Evolutionary conservation across 2,329 filamentous ascomycete genomes (phyloP).

Genomic region (Sporothrix mexicana): DNA sequence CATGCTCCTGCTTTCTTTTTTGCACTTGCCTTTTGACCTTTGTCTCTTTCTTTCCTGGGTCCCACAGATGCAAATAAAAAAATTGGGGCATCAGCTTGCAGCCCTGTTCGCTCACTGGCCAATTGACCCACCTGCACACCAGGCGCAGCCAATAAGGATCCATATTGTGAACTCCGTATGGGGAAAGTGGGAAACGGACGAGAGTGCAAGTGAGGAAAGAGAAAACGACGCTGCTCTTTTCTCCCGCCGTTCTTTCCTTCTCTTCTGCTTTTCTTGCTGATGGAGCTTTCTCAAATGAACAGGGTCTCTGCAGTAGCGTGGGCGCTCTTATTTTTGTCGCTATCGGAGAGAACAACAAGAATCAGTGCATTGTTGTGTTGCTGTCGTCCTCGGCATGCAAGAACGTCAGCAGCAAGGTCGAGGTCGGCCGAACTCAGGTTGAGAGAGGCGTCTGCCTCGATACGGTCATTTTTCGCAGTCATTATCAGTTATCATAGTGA

Average conservation of each 20-base stretch:
- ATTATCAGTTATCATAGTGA: too few species aligned
- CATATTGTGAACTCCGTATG: conserved; percentile 13
- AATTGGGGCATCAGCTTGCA: conserved; percentile 5
- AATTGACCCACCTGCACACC: conserved; percentile 15
- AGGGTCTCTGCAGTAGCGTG: conserved; percentile 24
- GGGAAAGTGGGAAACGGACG: conserved; percentile 18
- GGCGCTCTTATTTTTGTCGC: not conserved
- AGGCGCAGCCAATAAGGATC: not conserved
- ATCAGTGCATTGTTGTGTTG: not conserved
- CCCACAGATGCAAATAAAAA: conserved; percentile 20
- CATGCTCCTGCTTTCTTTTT: not conserved
- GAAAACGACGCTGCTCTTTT: conserved; percentile 3
- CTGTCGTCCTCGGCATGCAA: not conserved
- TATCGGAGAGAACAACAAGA: too few species aligned
- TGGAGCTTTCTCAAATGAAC: conserved; percentile 9
- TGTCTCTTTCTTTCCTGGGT: not conserved
- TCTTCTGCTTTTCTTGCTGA: not conserved
- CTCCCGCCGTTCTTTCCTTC: conserved; percentile 17
- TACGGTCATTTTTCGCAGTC: too few species aligned
- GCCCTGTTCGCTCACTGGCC: conserved; percentile 30
- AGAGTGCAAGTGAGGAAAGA: not conserved
- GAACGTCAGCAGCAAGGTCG: not conserved
- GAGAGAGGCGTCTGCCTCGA: too few species aligned
- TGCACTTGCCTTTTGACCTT: not conserved
- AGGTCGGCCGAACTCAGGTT: not conserved